Conservation (phyloP, 352 stramenopile genomes). For the Phytophthora macrochlamydospora region DNA sequence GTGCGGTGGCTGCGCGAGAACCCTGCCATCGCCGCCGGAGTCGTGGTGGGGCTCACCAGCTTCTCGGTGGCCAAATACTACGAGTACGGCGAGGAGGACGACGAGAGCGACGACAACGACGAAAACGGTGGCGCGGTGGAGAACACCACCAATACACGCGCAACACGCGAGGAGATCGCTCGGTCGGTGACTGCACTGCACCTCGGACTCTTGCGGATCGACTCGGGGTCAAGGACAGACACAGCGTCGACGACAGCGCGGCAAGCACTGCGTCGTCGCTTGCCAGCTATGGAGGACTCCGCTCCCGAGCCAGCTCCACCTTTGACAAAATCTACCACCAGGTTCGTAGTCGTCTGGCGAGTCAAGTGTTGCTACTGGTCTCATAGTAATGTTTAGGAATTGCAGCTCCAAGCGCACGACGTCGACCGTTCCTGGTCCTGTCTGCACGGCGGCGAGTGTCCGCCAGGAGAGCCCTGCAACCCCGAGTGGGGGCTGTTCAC, state of each 20-base stretch:
- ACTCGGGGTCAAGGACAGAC: constrained; percentile 18
- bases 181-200: constrained; percentile 55
- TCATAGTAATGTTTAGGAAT: constrained; percentile 28
- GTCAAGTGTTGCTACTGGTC: neutral
- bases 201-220: constrained; percentile 43
- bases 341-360: constrained; percentile 17
- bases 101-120: constrained; percentile 38
- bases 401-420: constrained; percentile 20
- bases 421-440: constrained; percentile 31
- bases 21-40: constrained; percentile 60
- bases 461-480: constrained; percentile 40
- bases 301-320: constrained; percentile 42
- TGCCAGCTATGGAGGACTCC: constrained; percentile 31
- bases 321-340: constrained; percentile 45
- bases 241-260: constrained; percentile 29
- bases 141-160: constrained; percentile 1
- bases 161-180: constrained; percentile 52
- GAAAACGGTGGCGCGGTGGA: neutral
- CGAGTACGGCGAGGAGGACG: constrained; percentile 33
- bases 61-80: constrained; percentile 78
- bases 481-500: constrained; percentile 78
- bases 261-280: constrained; percentile 35
- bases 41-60: constrained; percentile 70
- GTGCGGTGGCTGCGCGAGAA: constrained; percentile 75
- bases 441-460: constrained; percentile 40